A percentile compares a stretch with the other conserved stretches of the same genome.
Evolutionary conservation across 2,329 filamentous ascomycete genomes (phyloP).

Genomic region (Polychaeton citri): DNA sequence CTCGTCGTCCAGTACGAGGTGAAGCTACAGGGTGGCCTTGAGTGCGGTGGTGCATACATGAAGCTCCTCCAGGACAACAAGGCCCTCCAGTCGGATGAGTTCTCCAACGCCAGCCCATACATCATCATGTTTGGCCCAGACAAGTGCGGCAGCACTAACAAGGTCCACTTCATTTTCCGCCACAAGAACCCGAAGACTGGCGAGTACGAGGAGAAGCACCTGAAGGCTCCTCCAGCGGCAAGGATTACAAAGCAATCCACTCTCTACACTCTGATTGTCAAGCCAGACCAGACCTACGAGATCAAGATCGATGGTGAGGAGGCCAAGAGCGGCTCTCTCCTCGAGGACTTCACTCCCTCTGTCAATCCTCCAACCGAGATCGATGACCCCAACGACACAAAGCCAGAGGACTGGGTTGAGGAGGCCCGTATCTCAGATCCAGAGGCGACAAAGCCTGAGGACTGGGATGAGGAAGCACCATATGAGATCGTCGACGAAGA

Average conservation of each 20-base stretch:
- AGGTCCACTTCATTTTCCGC: conserved; percentile 96
- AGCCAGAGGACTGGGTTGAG: conserved; percentile 94
- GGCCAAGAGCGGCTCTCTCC: conserved; percentile 76
- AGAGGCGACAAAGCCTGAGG: conserved; percentile 87
- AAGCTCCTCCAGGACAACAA: conserved; percentile 98
- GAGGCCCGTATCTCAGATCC: conserved; percentile 83
- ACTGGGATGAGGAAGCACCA: conserved; percentile 97
- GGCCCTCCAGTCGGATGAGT: conserved; percentile 92
- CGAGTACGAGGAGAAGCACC: conserved; percentile 99
- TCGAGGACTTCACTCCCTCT: conserved; percentile 85
- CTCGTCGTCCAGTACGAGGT: conserved; percentile 98
- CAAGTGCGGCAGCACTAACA: conserved; percentile 98
- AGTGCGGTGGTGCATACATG: conserved; percentile 97
- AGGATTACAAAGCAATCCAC: conserved; percentile 83
- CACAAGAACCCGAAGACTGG: conserved; percentile 99
- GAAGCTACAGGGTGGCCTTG: conserved; percentile 92
- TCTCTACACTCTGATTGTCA: conserved; percentile 92
- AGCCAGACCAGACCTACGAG: conserved; percentile 89
- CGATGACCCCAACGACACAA: conserved; percentile 82
- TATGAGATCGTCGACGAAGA: conserved; percentile 93
- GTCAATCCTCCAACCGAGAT: conserved; percentile 94
- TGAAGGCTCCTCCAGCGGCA: conserved; percentile 68
- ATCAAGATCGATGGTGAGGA: conserved; percentile 85
- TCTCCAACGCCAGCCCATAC: conserved; percentile 93
- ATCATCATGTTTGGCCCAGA: conserved; percentile 99